Evolutionary conservation across 2,329 filamentous ascomycete genomes (phyloP).

Genomic region (Aciculosporium take): DNA sequence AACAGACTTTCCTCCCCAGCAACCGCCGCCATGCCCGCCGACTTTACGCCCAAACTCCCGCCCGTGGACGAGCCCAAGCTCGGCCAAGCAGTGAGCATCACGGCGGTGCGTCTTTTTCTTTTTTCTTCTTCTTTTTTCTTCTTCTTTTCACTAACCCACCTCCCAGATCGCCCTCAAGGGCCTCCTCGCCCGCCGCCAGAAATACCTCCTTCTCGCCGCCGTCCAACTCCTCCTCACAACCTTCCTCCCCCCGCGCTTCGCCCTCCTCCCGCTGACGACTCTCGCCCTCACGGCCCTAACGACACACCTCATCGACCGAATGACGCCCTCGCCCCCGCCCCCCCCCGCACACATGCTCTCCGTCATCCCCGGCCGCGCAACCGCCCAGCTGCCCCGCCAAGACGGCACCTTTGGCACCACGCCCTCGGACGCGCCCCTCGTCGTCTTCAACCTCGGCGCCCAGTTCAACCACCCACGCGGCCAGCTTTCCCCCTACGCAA

Average conservation of each 20-base stretch:
- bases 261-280: slow-evolving; percentile 18
- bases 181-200: slow-evolving; percentile 18
- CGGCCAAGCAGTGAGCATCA: slow-evolving; percentile 7
- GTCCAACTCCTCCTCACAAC: slow-evolving; percentile 20
- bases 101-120: slow-evolving; percentile 10
- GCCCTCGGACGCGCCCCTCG: slow-evolving; percentile 18
- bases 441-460: slow-evolving; percentile 29
- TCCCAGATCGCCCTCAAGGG: slow-evolving; percentile 14
- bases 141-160: no score
- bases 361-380: slow-evolving; percentile 19
- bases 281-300: slow-evolving; percentile 18
- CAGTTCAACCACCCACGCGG: slow-evolving; percentile 36
- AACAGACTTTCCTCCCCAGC: neutral
- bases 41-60: slow-evolving; percentile 14
- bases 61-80: slow-evolving; percentile 1
- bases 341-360: slow-evolving; percentile 9
- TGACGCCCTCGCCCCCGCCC: slow-evolving; percentile 3
- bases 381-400: slow-evolving; percentile 18
- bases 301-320: slow-evolving; percentile 16
- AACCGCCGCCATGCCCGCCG: neutral
- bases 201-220: slow-evolving; percentile 20
- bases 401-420: slow-evolving; percentile 14
- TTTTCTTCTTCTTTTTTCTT: neutral
- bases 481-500: slow-evolving; percentile 28
- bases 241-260: slow-evolving; percentile 20